Evolutionary conservation across 208 protist genomes (phyloP), one percentile per base, ranked within the genome.

Genomic region (Phytomonas sp.): DNA sequence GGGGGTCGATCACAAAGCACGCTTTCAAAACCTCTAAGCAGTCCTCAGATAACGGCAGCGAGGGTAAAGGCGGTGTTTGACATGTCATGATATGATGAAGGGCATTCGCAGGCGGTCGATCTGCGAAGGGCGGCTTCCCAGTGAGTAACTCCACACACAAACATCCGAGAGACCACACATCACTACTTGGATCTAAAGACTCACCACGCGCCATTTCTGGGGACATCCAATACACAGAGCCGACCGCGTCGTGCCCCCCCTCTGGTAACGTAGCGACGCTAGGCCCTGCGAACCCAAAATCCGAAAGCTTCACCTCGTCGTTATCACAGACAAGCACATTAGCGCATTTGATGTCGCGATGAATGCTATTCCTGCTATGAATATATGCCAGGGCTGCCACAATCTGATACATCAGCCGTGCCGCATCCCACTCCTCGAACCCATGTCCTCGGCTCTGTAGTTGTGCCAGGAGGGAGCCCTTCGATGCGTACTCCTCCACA

Each of bases 151-250:
- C 90, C 43, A 93, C 63, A 33, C 75, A 81, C 28, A 90, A 75
- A 67, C 87, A 95, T 15, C 87, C 90, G 62, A 96, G 80, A 0
- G 88, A 79, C 90, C 90, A 96, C 30, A 96, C 72, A 66, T 96
- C 90, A 53, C 84, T 85, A 51, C 73, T 70, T 13, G 76, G 67
- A 32, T 73, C 82, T 37, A 75, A 79, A 30, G 70, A 68, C 43
- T 82, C 73, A 1, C 88, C 88, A 7, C 72, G 67, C 2, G 84
- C 78, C 17, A 83, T 77, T 68, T 96, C 87, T 20, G 90, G 90
- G 17, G 90, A 83, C 75, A 90, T 87, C 86, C 88, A 96, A 73
- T 93, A 93, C 23, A 92, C 76, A n/a, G 90, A 93, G 15, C 90
- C 90, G 0, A 66, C 23, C 37, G 62, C 20, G 15, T 15, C 23